Evolutionary conservation across 2,329 filamentous ascomycete genomes (phyloP).

Genomic region (Septoria linicola): DNA sequence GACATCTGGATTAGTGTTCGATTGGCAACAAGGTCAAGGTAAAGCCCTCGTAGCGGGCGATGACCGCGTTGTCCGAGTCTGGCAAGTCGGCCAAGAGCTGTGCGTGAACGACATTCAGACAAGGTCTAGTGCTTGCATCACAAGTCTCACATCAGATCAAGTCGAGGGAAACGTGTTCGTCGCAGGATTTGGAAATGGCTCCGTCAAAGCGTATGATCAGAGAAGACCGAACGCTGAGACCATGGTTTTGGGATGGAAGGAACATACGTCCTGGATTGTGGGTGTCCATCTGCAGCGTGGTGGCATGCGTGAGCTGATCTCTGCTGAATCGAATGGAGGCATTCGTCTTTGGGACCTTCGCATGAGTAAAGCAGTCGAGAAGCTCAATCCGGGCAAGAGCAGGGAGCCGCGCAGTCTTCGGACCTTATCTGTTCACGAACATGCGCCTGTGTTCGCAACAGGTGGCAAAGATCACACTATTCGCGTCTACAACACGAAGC

Average conservation of each 20-base stretch:
- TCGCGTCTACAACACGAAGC: constrained; percentile 81
- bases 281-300: constrained; percentile 96
- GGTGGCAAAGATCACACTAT: constrained; percentile 85
- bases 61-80: constrained; percentile 90
- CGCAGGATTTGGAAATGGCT: constrained; percentile 93
- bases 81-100: constrained; percentile 91
- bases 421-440: constrained; percentile 89
- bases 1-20: constrained; percentile 93
- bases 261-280: constrained; percentile 93
- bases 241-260: constrained; percentile 96
- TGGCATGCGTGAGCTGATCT: constrained; percentile 85
- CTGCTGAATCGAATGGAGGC: constrained; percentile 86
- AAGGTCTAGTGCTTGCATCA: constrained; percentile 91
- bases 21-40: constrained; percentile 98
- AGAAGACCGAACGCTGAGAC: constrained; percentile 80
- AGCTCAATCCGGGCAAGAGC: constrained; percentile 48
- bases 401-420: constrained; percentile 48
- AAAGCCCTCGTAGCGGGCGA: constrained; percentile 94
- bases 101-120: constrained; percentile 92
- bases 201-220: constrained; percentile 90
- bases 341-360: constrained; percentile 96
- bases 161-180: constrained; percentile 96
- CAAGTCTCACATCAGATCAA: constrained; percentile 92
- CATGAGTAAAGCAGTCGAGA: constrained; percentile 49
- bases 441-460: constrained; percentile 92